These are phyloP conservation scores for Singerocomus rubriflavus DNA, from an alignment of 1,284 basidiomycete genomes.

Conservation along the genomic window DNA sequence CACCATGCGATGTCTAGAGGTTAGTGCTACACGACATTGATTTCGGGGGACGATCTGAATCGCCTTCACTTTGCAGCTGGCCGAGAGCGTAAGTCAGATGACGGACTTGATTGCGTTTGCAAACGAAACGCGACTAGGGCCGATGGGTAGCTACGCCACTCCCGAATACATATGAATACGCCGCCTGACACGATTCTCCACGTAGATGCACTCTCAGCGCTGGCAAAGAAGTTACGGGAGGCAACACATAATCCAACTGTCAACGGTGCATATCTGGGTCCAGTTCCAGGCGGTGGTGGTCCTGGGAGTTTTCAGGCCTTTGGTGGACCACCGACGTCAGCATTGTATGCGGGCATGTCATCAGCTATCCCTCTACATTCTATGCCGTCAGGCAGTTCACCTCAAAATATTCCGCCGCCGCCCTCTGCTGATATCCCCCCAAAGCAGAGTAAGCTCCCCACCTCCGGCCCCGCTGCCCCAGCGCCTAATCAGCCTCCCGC, in stretches of 20 bases:
- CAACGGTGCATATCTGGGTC: constrained; percentile 26
- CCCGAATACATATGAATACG: constrained; percentile 30
- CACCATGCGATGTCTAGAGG: constrained; percentile 81
- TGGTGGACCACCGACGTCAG: constrained; percentile 33
- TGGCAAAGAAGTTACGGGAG: constrained; percentile 35
- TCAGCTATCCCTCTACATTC: constrained; percentile 35
- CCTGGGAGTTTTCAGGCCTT: constrained; percentile 25
- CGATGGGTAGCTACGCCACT: constrained; percentile 53
- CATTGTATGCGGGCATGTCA: constrained; percentile 49
- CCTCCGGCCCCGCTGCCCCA: constrained; percentile 41
- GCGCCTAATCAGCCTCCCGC: constrained; percentile 38
- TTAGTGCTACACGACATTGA: constrained; percentile 28
- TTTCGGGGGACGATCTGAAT: constrained; percentile 4
- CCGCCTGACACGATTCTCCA: constrained; percentile 24
- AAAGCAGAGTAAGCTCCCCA: constrained; percentile 53
- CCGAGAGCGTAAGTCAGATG: constrained; percentile 76
- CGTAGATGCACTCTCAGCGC: constrained; percentile 33
- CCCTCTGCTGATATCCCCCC: constrained; percentile 48
- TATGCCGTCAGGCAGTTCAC: constrained; percentile 40
- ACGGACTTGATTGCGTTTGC: constrained; percentile 67
- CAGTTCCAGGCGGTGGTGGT: constrained; percentile 18
- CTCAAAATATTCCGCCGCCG: constrained; percentile 44
- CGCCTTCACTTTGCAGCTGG: constrained; percentile 43
- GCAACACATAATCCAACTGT: constrained; percentile 18
- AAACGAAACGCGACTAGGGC: constrained; percentile 51